Base-by-base conservation (phyloP, 2,329 filamentous ascomycete genomes). In the Penicillium paneum region DNA sequence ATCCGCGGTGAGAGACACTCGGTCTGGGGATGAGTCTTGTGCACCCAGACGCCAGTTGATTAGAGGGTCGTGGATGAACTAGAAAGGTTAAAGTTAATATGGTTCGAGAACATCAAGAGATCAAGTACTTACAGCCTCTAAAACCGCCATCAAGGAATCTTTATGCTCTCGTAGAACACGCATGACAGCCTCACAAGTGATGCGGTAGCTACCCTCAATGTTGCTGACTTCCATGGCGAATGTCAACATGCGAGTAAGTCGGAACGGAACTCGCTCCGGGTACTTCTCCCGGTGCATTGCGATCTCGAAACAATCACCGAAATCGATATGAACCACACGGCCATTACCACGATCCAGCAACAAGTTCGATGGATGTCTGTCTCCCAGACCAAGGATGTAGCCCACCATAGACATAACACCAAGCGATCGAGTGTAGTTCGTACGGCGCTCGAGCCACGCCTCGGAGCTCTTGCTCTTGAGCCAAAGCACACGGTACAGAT, bases 321-420 rank as follows among this genome's bases (percentile, higher is more conserved):
- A 99, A 79, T 99, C 94, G 65, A 99, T 97, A 71, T 99, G 94
- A 62, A 99, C 88, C 59, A 99, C 94, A 78, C 96, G 96, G 70
- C 94, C 94, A 1, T 93, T 97, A 57, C 95, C 86, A 36, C 91
- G 88, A 73, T 99, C 94, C 38, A 99, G 87, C 88, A 99, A 95
- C 67, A 99, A 78, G 73, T 99, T 99, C 57, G 91, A 97, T 35
- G 95, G 95, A 76, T 99, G 94, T 44, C 95, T 87, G 76, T 99
- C 94, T 51, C 94, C 94, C 13, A 99, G 81, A 56, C 94, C 95
- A 21, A 99, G 85, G 61, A 99, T 97, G 74, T 99, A 99, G 60
- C 94, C 94, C n/a, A 97, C 94, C 91, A 99, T 99, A n/a, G 91
- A 97, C 94, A 99, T 99, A 67, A 99, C 94, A 64, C 91, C 94